Evolutionary conservation across 495 filamentous ascomycete species (phyloP).

Genomic region (Astrocystis sublimbata): DNA sequence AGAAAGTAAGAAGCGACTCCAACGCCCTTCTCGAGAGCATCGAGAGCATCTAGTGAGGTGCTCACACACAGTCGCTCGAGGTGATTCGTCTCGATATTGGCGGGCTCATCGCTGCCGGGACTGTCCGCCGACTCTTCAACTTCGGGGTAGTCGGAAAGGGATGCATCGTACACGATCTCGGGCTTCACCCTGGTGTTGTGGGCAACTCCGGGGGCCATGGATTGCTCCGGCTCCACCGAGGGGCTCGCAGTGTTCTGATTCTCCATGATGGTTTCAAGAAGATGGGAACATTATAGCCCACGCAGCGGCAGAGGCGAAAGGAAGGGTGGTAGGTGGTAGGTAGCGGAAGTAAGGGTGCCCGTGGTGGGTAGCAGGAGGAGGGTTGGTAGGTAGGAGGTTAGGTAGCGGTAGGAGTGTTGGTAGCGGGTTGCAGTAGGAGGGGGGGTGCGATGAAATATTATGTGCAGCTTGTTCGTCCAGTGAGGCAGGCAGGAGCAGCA

Average conservation of each 20-base stretch:
- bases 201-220: neutral
- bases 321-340: neutral
- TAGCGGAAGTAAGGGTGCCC: too few species aligned
- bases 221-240: neutral
- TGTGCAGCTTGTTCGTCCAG: too few species aligned
- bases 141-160: neutral
- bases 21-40: slow-evolving; percentile 36
- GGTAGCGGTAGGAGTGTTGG: too few species aligned
- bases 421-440: too few species aligned
- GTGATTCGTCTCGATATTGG: neutral
- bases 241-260: neutral
- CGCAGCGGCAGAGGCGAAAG: neutral
- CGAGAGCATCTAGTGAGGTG: slow-evolving; percentile 27
- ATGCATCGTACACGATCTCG: neutral
- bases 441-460: too few species aligned
- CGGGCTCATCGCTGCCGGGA: neutral
- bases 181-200: neutral
- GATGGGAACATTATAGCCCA: neutral
- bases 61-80: slow-evolving; percentile 25
- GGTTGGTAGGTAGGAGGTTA: too few species aligned
- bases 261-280: neutral
- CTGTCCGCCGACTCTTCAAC: neutral
- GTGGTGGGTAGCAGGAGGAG: too few species aligned
- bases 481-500: too few species aligned
- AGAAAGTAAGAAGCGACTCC: slow-evolving; percentile 28